Conservation (phyloP, 371 early-diverging fungal genomes). For the Mucor plumbeus region DNA sequence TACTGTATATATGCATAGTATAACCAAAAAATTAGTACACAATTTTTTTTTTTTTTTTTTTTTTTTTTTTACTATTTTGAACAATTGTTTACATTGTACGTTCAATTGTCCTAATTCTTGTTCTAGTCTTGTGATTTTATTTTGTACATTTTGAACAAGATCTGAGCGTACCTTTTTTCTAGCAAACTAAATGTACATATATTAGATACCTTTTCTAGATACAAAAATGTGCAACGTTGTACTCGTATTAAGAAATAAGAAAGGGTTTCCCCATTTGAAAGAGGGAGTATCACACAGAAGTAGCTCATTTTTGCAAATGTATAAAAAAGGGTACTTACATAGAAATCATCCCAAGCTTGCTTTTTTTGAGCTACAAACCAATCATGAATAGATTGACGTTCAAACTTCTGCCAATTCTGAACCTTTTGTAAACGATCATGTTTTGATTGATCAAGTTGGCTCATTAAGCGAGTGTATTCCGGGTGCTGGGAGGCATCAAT, state of each 20-base stretch:
- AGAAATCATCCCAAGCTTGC: constrained; percentile 38
- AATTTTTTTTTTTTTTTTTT: neutral
- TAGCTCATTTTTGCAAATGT: neutral
- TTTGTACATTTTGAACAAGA: constrained; percentile 23
- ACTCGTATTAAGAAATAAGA: neutral
- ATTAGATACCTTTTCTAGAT: neutral
- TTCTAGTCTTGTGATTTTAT: constrained; percentile 24
- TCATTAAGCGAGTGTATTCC: constrained; percentile 35
- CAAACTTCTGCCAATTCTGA: constrained; percentile 30
- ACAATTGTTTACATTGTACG: constrained; percentile 25
- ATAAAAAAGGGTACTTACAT: constrained; percentile 28
- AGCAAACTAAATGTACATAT: constrained; percentile 21
- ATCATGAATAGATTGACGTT: constrained; percentile 30
- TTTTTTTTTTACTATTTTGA: neutral
- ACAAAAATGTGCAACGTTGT: constrained; percentile 13
- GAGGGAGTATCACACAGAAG: constrained; percentile 5
- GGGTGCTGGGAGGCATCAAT: constrained; percentile 31
- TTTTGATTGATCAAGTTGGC: constrained; percentile 31
- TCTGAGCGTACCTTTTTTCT: constrained; percentile 26
- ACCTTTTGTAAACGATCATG: constrained; percentile 25
- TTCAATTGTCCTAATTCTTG: constrained; percentile 25
- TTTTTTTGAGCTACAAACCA: constrained; percentile 40
- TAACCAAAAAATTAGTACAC: neutral
- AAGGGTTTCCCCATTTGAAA: constrained; percentile 4
- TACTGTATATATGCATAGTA: constrained; percentile 10